phyloP scores from a whole-genome alignment of 2,329 filamentous ascomycete genomes.

The Plectosphaerella sp. region DNA sequence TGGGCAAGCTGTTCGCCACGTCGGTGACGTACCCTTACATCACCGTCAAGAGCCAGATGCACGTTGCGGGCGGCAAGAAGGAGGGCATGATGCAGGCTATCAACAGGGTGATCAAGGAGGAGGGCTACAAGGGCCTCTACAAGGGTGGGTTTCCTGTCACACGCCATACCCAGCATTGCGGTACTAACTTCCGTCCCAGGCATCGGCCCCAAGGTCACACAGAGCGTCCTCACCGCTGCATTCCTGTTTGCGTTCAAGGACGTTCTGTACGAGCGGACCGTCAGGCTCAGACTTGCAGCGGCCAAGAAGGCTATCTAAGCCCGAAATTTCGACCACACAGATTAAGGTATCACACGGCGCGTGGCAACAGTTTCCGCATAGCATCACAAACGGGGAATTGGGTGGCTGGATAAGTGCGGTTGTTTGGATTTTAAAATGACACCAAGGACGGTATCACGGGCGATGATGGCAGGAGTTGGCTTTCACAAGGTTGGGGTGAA shows the following conservation, averaged over 20 bases:
- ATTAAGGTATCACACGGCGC: too few species aligned
- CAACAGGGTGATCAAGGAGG: constrained; percentile 74
- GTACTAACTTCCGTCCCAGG: constrained; percentile 45
- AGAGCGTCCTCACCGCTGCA: constrained; percentile 93
- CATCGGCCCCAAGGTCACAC: constrained; percentile 92
- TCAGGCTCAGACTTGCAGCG: constrained; percentile 54
- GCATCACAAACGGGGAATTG: too few species aligned
- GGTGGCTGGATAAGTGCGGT: background rate
- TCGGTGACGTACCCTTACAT: constrained; percentile 97
- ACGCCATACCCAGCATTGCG: background rate
- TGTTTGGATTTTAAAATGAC: constrained; percentile 21
- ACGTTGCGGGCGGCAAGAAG: constrained; percentile 78
- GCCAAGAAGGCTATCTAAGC: constrained; percentile 28
- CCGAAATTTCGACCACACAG: too few species aligned
- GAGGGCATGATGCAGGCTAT: constrained; percentile 78
- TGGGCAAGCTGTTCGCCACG: constrained; percentile 93
- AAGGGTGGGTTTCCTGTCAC: constrained; percentile 50
- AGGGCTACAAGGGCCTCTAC: constrained; percentile 90
- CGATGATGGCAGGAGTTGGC: background rate
- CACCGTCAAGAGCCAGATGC: constrained; percentile 96
- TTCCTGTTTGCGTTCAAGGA: constrained; percentile 99
- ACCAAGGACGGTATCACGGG: too few species aligned
- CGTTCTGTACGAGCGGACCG: constrained; percentile 79
- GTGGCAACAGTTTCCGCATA: too few species aligned
- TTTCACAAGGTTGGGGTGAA: constrained; percentile 5